phyloP scores from a whole-genome alignment of 2,329 filamentous ascomycete species.

The Ophiosphaerella herpotricha region DNA sequence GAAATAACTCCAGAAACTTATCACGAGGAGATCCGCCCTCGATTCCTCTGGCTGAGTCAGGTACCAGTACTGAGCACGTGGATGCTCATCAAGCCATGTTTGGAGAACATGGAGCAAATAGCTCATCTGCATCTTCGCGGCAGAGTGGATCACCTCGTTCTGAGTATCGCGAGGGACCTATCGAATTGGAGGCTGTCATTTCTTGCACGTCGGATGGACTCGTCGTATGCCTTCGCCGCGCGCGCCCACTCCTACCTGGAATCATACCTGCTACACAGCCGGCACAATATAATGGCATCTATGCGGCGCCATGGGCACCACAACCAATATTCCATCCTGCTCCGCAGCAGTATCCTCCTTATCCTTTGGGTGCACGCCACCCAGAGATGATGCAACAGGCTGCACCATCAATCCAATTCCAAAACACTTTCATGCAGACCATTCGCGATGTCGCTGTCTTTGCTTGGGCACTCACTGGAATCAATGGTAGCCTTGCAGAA shows the following conservation, averaged over 20 bases:
- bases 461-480: conserved; percentile 79
- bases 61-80: conserved; percentile 49
- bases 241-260: conserved; percentile 69
- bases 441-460: conserved; percentile 89
- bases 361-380: conserved; percentile 41
- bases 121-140: conserved; percentile 35
- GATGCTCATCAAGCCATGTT: conserved; percentile 38
- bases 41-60: conserved; percentile 51
- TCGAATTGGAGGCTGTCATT: conserved; percentile 87
- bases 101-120: conserved; percentile 31
- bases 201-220: conserved; percentile 88
- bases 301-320: conserved; percentile 78
- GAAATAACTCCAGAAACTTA: conserved; percentile 22
- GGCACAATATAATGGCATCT: conserved; percentile 60
- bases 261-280: conserved; percentile 25
- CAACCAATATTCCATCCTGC: conserved; percentile 62
- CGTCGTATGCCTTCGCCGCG: conserved; percentile 77
- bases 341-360: conserved; percentile 43
- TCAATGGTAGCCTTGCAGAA: conserved; percentile 73
- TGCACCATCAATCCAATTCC: conserved; percentile 49
- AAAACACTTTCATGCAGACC: conserved; percentile 72
- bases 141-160: conserved; percentile 26
- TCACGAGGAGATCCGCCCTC: conserved; percentile 16
- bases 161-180: conserved; percentile 44
- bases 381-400: conserved; percentile 55